Base-by-base conservation (phyloP, 352 stramenopile species). In the Pythium myriotylum region DNA sequence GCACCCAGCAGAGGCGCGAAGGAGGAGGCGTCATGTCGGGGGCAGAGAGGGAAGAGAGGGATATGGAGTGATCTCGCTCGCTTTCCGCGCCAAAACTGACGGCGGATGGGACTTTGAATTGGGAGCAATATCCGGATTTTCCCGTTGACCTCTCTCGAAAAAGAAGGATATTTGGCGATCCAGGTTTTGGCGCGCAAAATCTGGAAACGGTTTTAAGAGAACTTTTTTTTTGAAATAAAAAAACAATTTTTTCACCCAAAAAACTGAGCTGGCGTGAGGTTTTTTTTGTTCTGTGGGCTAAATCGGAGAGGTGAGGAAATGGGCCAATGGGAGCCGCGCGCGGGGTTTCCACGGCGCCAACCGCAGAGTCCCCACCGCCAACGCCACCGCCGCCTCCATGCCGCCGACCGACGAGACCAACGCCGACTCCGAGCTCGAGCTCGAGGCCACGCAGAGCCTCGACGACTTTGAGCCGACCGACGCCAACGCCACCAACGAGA, bases 1-100 rank as follows among this genome's bases (percentile, higher is more conserved):
- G 79, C 20, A 88, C 63, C 83, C 83, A 92, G 49, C 48, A 32
- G 51, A 85, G 57, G n/a, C 40, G 48, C 33, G 53, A 20, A 7
- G 27, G 23, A 26, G 57, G 49, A 39, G 49, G 29, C 20, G 59
- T 29, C 3, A 23, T 37, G 49, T 52, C 17, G 23, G 42, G 37
- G 59, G 67, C 67, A 8, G 51, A 39, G 24, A n/a, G n/a, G n/a
- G n/a, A n/a, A n/a, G n/a, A n/a, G n/a, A n/a, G n/a, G n/a, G n/a
- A n/a, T n/a, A n/a, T n/a, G n/a, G n/a, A n/a, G n/a, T n/a, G n/a
- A n/a, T n/a, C n/a, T n/a, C n/a, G n/a, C n/a, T n/a, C n/a, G n/a
- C 10, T 57, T 57, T 57, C n/a, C 50, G 50, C 50, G 50, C 50
- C 50, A 57, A 57, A 57, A 19, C 48, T 9, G n/a, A n/a, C n/a